Base-by-base conservation (phyloP, 2,329 filamentous ascomycete species). In the Penicillium sp. region DNA sequence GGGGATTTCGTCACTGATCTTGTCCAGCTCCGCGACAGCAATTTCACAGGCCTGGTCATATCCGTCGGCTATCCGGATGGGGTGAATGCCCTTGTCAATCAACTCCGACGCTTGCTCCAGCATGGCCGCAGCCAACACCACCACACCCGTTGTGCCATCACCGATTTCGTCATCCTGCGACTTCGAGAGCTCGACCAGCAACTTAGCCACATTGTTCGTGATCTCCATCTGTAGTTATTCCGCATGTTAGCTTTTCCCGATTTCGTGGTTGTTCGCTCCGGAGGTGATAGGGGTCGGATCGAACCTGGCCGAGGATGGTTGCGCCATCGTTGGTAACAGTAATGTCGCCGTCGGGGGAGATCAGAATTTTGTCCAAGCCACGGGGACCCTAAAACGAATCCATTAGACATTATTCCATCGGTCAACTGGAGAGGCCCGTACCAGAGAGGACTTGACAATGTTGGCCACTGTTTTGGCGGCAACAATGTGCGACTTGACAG, bases 41-140 rank as follows among this genome's bases (percentile, higher is more conserved):
- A 97, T 92, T 73, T 99, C 95, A 71, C 95, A 99, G 51, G 94
- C 94, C 68, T 95, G 86, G 72, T 99, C 94, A 76, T 96, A 99
- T 47, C 94, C 94, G 74, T 99, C 94, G 60, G 95, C 95, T 76
- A 99, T 97, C 64, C 95, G 83, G 72, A 99, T 99, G 56, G 94
- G 94, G 77, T 99, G 94, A 66, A 99, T 99, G 70, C 94, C 95
- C 83, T 99, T 99, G 82, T 99, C 95, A 73, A 99, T 97, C 64
- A 99, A 84, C 71, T 96, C 94, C 57, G 92, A 90, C 16, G 94
- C 94, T 77, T 97, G 92, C 76, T 99, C 95, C 55, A 99, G 81
- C 59, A 99, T 84, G 56, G 94, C 92, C 59, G 92, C 94, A 13
- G 94, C 94, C 62, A 99, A 79, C 44, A 99, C 95, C 46, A 99